These are phyloP conservation scores for Flaveria brownii DNA, from an alignment of 129 eudicot species.

Conservation along the genomic window DNA sequence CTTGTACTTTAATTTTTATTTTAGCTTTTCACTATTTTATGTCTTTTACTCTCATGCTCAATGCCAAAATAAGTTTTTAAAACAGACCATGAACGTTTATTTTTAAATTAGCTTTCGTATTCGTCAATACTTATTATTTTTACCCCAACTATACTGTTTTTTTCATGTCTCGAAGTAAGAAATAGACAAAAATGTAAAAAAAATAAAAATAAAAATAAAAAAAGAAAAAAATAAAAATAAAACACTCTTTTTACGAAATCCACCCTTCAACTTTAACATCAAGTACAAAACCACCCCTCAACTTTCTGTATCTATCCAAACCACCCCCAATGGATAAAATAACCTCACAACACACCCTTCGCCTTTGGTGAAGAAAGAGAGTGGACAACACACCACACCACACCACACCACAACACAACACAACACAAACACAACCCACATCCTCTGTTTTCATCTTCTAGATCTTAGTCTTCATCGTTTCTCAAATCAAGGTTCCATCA, in stretches of 20 bases:
- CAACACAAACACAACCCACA: constrained; percentile 29
- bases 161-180: too few relatives aligned
- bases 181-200: too few relatives aligned
- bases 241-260: neutral
- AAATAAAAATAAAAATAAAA: too few relatives aligned
- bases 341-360: constrained; percentile 16
- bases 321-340: neutral
- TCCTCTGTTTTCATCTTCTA: constrained; percentile 66
- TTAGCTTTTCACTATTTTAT: too few relatives aligned
- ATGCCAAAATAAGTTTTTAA: too few relatives aligned
- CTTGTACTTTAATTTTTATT: too few relatives aligned
- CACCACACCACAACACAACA: constrained; percentile 15
- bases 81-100: too few relatives aligned
- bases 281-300: constrained; percentile 5
- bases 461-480: constrained; percentile 54
- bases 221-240: too few relatives aligned
- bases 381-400: constrained; percentile 26
- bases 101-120: too few relatives aligned
- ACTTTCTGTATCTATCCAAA: constrained; percentile 19
- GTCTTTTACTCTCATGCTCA: too few relatives aligned
- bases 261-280: neutral
- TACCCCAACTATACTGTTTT: too few relatives aligned
- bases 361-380: constrained; percentile 32
- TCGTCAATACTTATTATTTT: too few relatives aligned
- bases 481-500: constrained; percentile 40